These are phyloP conservation scores for Cercospora nicotianae DNA, from an alignment of 2,329 filamentous ascomycete genomes.

Conservation along the genomic window DNA sequence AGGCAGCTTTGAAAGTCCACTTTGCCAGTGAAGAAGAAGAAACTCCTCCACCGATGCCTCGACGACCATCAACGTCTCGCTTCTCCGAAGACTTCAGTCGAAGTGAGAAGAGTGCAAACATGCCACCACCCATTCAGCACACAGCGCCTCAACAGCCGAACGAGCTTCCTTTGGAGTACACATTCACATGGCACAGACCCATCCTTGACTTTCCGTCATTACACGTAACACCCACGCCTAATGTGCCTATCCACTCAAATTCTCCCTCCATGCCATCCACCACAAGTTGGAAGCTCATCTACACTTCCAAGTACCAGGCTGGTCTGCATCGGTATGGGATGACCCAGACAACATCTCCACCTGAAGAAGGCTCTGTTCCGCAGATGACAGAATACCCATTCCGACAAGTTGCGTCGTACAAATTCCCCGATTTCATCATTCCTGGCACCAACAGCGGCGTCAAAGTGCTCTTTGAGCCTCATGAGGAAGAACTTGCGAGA, in stretches of 20 bases:
- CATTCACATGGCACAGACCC: conserved; percentile 13
- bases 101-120: background rate
- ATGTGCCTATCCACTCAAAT: conserved; percentile 2
- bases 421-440: conserved; percentile 17
- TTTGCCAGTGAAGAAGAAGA: background rate
- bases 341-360: background rate
- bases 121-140: background rate
- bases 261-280: conserved; percentile 13
- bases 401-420: conserved; percentile 15
- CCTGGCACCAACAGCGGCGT: conserved; percentile 13
- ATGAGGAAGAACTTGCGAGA: conserved; percentile 17
- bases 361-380: background rate
- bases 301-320: conserved; percentile 17
- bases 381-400: conserved; percentile 18
- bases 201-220: conserved; percentile 15
- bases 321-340: conserved; percentile 11
- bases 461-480: conserved; percentile 14
- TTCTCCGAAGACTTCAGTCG: conserved; percentile 12
- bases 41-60: conserved; percentile 1
- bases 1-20: background rate
- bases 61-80: conserved; percentile 6
- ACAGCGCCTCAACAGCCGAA: background rate
- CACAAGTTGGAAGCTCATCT: conserved; percentile 17
- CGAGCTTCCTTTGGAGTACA: conserved; percentile 9
- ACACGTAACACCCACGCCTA: conserved; percentile 4